phyloP scores from a whole-genome alignment of 148 eudicot species.

The Limonium bicolor region DNA sequence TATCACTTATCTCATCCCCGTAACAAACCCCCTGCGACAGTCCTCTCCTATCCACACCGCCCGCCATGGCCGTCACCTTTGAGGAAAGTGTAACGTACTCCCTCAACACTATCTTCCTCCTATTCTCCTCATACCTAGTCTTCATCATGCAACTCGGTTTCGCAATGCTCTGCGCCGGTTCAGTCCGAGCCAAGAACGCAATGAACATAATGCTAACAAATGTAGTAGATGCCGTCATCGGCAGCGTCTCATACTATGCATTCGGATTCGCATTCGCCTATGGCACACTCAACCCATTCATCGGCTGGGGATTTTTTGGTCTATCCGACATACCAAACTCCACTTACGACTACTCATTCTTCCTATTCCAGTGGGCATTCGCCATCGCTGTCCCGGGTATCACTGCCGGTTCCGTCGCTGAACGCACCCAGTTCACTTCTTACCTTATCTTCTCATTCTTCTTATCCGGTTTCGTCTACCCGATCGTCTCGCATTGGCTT shows the following conservation, averaged over 20 bases:
- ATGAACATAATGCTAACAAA: constrained; percentile 70
- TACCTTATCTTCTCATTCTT: constrained; percentile 46
- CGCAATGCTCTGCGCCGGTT: constrained; percentile 76
- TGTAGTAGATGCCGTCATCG: constrained; percentile 58
- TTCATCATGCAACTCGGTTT: constrained; percentile 66
- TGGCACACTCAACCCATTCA: constrained; percentile 44
- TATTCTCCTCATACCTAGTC: constrained; percentile 54
- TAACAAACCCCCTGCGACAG: constrained; percentile 1
- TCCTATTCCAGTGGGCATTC: constrained; percentile 66
- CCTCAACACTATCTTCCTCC: constrained; percentile 48
- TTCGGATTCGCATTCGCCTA: constrained; percentile 72
- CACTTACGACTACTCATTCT: constrained; percentile 40
- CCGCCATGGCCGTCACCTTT: constrained; percentile 38
- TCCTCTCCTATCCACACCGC: neutral
- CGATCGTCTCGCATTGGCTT: constrained; percentile 56
- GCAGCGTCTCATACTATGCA: constrained; percentile 46
- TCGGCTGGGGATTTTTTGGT: constrained; percentile 37
- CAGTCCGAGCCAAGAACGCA: constrained; percentile 73
- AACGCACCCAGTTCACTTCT: constrained; percentile 52
- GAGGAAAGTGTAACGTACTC: constrained; percentile 46
- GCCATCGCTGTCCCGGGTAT: constrained; percentile 68
- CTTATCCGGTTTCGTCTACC: constrained; percentile 49
- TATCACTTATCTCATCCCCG: constrained; percentile 1
- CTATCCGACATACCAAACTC: constrained; percentile 26
- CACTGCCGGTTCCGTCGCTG: constrained; percentile 60